Percentiles rank a stretch among this genome's conserved stretches.
Evolutionary conservation across 1,139 yeast genomes (phyloP).

Genomic region (Geotrichum phurueaensis): DNA sequence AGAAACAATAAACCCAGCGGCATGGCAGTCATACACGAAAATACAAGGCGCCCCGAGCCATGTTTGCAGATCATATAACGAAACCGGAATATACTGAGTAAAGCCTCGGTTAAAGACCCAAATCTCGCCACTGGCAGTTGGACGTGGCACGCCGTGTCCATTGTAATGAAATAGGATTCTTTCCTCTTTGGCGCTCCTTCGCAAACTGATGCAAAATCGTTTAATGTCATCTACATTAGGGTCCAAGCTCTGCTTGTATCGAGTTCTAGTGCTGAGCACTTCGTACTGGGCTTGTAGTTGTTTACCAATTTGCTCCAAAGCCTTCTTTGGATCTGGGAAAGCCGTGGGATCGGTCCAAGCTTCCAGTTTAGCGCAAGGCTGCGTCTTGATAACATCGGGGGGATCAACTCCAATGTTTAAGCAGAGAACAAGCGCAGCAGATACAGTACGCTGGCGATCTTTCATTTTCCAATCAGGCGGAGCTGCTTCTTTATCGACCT

Average conservation of each 20-base stretch:
- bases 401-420: conserved; percentile 94
- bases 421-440: conserved; percentile 87
- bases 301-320: conserved; percentile 87
- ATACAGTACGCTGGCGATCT: conserved; percentile 89
- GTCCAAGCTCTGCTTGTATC: conserved; percentile 85
- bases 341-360: conserved; percentile 89
- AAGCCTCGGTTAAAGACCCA: conserved; percentile 98
- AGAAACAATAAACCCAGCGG: conserved; percentile 89
- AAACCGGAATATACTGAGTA: conserved; percentile 94
- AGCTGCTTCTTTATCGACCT: conserved; percentile 44
- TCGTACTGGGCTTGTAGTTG: conserved; percentile 84
- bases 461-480: conserved; percentile 83
- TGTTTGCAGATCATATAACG: conserved; percentile 84
- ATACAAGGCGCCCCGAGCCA: conserved; percentile 98
- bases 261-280: conserved; percentile 75
- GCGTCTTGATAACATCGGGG: conserved; percentile 90
- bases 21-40: conserved; percentile 89
- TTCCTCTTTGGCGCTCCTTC: conserved; percentile 83
- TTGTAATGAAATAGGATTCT: conserved; percentile 89
- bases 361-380: conserved; percentile 88
- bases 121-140: conserved; percentile 94
- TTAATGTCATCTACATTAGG: conserved; percentile 96
- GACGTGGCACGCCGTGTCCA: conserved; percentile 98
- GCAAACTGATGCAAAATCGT: conserved; percentile 78
- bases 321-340: conserved; percentile 83